These are phyloP conservation scores for Theileria sp. DNA, from an alignment of 169 alveolate genomes.

Conservation along the genomic window DNA sequence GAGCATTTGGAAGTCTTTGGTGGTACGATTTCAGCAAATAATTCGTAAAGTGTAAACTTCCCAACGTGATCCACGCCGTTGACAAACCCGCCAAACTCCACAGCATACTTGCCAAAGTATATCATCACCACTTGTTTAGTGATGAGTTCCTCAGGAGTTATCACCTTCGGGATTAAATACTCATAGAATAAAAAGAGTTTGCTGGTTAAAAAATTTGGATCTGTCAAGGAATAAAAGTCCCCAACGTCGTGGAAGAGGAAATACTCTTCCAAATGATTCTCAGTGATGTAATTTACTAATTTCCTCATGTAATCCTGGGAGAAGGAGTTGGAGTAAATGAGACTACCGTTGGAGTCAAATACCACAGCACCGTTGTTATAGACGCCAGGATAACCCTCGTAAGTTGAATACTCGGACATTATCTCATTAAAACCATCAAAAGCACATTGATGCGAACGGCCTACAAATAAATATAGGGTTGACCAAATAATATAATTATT, in stretches of 20 bases:
- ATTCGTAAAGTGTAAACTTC: background rate
- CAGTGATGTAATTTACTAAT: background rate
- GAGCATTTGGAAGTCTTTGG: slow-evolving; percentile 17
- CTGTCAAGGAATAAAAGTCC: background rate
- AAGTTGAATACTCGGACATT: background rate
- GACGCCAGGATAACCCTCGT: slow-evolving; percentile 53
- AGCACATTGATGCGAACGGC: background rate
- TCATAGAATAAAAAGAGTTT: background rate
- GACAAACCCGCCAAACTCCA: background rate
- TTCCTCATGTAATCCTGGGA: background rate
- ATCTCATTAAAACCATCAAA: slow-evolving; percentile 2
- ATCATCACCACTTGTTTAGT: background rate
- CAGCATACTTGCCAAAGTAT: background rate
- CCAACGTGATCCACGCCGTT: background rate
- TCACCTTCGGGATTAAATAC: background rate
- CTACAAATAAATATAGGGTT: background rate
- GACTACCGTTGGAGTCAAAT: slow-evolving; percentile 30
- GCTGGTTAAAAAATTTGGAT: background rate
- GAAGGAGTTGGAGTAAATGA: slow-evolving; percentile 15
- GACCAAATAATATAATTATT: too few relatives aligned
- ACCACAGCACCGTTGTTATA: slow-evolving; percentile 63
- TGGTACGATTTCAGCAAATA: slow-evolving; percentile 42
- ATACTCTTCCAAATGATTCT: background rate
- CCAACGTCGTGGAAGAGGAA: slow-evolving; percentile 6
- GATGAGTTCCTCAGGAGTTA: background rate